A percentile compares a stretch with the other conserved stretches of the same genome.
Conservation (phyloP, 106 monocot species). For the Agapanthus africanus region DNA sequence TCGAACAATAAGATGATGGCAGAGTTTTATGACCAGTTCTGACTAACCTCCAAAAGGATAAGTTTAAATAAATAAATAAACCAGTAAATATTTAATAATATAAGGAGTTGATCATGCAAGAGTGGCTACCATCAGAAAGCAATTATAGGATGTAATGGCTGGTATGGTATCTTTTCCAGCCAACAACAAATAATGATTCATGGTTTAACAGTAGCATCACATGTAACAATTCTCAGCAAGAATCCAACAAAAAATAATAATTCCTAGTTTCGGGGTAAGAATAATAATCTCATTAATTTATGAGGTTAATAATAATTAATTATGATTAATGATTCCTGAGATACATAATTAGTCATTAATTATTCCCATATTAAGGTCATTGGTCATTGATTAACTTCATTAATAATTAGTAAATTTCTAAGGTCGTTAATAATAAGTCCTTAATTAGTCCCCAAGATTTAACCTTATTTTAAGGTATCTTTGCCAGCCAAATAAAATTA, state of each 20-base stretch:
- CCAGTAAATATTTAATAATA: no score
- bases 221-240: neutral
- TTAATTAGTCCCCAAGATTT: neutral
- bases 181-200: no score
- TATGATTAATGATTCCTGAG: neutral
- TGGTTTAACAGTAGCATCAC: no score
- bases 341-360: neutral
- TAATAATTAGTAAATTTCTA: neutral
- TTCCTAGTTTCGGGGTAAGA: no score
- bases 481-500: neutral
- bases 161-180: no score
- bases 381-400: neutral
- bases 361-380: neutral
- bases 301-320: neutral
- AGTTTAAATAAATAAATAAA: no score
- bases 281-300: neutral
- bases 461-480: neutral
- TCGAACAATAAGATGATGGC: no score
- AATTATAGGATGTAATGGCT: no score
- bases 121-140: no score
- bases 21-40: no score
- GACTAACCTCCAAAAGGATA: no score
- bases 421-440: neutral
- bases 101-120: no score
- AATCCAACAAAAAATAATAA: neutral